Evolutionary conservation across 78 protist species (phyloP), one percentile per base, ranked within the genome.

Genomic region (Dictyostelium intermedium): DNA sequence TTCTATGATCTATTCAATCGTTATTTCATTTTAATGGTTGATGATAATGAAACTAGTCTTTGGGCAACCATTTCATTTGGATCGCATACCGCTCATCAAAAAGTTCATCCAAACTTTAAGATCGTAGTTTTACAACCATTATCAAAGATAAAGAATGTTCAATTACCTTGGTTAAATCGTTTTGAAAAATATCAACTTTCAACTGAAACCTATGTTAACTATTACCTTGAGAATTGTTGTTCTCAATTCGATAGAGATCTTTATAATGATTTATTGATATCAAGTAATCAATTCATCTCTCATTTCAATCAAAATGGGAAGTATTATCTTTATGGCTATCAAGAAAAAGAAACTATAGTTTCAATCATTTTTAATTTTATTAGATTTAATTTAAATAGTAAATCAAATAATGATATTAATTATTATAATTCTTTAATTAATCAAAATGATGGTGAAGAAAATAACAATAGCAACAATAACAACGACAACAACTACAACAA

Each of bases 1-100:
- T 84, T 84, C 41, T 84, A 84, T 23, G 81, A 70, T 76, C 37
- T 84, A 0, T 84, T 84, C 35, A 84, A 84, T 53, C 72, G 91
- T 34, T 84, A 70, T 69, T 84, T 84, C 35, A 63, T 50, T 32
- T 8, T 70, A 37, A 18, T 20, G 16, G 30, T 41, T 3, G 41
- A 18, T 23, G 66, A 73, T 27, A 41, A 41, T 73, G 81, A 72
- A 63, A 66, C 35, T n/a, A 37, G 76, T 30, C 30, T 84, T 2
- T 63, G 39, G 56, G 91, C 91, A 30, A 73, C 63, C 13, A 50
- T 84, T 34, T 73, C 84, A 34, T 76, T 84, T 34, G 91, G 91
- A 27, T 43, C 78, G 8, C 91, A 84, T 50, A 69, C 77, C 37
- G 50, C 53, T 32, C 72, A 27, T 35, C 69, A 47, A 27, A 32